Base-by-base conservation (phyloP, 208 protist species). In the Cochliopodium minus region DNA sequence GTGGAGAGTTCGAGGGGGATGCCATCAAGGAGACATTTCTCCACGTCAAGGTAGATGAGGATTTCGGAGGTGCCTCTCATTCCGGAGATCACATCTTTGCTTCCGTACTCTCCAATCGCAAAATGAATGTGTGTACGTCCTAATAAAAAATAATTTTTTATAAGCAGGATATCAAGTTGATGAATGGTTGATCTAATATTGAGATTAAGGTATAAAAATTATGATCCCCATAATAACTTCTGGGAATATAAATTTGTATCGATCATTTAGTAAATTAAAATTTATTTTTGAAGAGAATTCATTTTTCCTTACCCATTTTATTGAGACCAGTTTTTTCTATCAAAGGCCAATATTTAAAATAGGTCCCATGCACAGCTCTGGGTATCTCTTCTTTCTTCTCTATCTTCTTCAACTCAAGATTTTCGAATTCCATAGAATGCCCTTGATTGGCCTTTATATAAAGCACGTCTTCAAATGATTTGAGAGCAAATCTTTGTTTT, bases 41-140 rank as follows among this genome's bases (percentile, higher is more conserved):
- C 50, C 0, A 87, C 68, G 53, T 90, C 66, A 0, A 90, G 68
- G 61, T 80, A 84, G 15, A 90, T 33, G 17, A 83, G 43, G 0
- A 90, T 59, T 60, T 85, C 47, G 43, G 61, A 71, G 34, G 62
- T 64, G 0, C 23, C 32, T 36, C 84, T 73, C 79, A 87, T 86
- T 9, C 85, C 85, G 34, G 77, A 82, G 36, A 87, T 84, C n/a
- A 85, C 79, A 4, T 57, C 57, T 2, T 30, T 30, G 34, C 50
- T 48, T 13, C 38, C 58, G 9, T 62, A 52, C 4, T 83, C 59
- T 13, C 79, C 77, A 45, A 74, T 76, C 25, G 85, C 77, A 57
- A 88, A 87, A 67, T 90, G 85, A 47, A 90, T 86, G 64, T 89
- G 79, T 43, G n/a, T n/a, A n/a, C n/a, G n/a, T n/a, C n/a, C n/a